These are phyloP conservation scores for Panaeolus cyanescens DNA, from an alignment of 768 basidiomycete genomes.

Conservation along the genomic window DNA sequence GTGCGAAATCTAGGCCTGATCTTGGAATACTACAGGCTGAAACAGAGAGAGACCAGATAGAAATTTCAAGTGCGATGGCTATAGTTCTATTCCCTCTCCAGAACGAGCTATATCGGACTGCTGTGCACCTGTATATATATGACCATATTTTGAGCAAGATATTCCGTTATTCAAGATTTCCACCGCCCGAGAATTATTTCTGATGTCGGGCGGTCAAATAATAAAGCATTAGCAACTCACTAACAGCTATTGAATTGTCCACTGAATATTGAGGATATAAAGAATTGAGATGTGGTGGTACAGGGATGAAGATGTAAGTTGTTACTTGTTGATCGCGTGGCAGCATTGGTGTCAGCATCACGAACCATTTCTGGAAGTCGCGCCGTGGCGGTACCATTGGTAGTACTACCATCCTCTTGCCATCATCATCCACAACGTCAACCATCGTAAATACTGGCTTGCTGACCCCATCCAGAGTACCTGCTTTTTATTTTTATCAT, in stretches of 20 bases:
- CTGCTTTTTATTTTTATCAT: too few relatives aligned
- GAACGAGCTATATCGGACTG: not conserved
- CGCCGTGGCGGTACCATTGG: not conserved
- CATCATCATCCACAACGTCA: not conserved
- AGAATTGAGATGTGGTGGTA: not conserved
- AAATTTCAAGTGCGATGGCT: not conserved
- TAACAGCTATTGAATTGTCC: not conserved
- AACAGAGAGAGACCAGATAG: not conserved
- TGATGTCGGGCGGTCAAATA: not conserved
- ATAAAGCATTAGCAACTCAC: not conserved
- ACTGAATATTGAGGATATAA: not conserved
- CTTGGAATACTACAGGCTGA: not conserved
- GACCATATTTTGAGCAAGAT: not conserved
- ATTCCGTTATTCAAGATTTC: not conserved
- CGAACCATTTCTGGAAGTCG: not conserved
- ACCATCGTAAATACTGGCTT: not conserved
- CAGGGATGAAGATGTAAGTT: constrained; percentile 1
- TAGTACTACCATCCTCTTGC: too few relatives aligned
- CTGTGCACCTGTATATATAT: not conserved
- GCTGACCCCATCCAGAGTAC: too few relatives aligned
- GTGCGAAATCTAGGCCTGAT: constrained; percentile 1
- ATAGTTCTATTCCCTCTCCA: not conserved
- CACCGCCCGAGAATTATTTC: not conserved
- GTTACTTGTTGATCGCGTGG: constrained; percentile 1
- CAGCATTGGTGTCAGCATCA: constrained; percentile 1